Evolutionary conservation across 768 basidiomycete genomes (phyloP), one percentile per base, ranked within the genome.

Genomic region (Pleurotus cornucopiae): DNA sequence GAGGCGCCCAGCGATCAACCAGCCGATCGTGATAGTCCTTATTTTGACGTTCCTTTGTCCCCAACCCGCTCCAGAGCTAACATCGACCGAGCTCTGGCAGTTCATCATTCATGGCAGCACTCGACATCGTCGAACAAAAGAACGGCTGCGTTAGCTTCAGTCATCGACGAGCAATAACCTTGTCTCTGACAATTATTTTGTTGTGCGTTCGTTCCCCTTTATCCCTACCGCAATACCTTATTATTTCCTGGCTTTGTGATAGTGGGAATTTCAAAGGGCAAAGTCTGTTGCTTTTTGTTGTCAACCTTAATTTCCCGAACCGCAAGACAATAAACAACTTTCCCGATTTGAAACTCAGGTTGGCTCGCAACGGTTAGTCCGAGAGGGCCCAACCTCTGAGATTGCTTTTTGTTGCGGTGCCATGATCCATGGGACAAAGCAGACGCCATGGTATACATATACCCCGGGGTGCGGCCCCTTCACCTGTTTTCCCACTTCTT

Each of bases 401-500:
- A n/a, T 41, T 41, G 39, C 51, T 53, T 53, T 53, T 53, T 53
- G 51, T 53, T 41, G 39, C 51, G 2, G 51, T 16, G 13, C 18
- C 51, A 41, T 34, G 30, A 34, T 34, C 39, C 51, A 53, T 53
- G 51, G 39, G 51, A 53, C 51, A 53, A 53, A 53, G 51, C 51
- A 53, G 18, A 21, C 21, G n/a, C 39, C 25, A 41, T 51, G 26
- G n/a, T 34, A 34, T 53, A 53, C 37, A 40, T 53, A 53, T 53
- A 52, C 40, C 41, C 54, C 47, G 46, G 49, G 30, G 30, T 14
- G 13, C 49, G 26, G 67, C 62, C 63, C 62, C 58, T 61, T 64
- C 64, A 61, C 62, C 72, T 73, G 30, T 76, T 73, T 71, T 76
- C 60, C 60, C 64, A 63, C 56, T 30, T 51, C 55, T 52, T 69